These are phyloP conservation scores for Agaricus blazei DNA, from an alignment of 768 basidiomycete genomes.

Conservation along the genomic window DNA sequence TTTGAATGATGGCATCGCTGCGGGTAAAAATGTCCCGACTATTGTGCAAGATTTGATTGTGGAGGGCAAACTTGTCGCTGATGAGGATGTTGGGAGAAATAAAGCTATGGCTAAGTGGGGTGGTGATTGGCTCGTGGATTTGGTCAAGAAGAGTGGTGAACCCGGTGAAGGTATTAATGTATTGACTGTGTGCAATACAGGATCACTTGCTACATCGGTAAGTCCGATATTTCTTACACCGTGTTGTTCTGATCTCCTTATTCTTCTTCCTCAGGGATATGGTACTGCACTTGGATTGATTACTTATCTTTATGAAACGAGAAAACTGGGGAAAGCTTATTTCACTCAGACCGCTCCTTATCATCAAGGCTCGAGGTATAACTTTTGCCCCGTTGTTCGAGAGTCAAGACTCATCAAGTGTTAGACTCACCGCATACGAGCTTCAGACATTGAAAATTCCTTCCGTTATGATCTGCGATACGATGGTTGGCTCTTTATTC, in stretches of 20 bases:
- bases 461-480: conserved; percentile 94
- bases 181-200: conserved; percentile 96
- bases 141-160: conserved; percentile 31
- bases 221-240: conserved; percentile 17
- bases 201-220: conserved; percentile 90
- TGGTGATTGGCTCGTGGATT: conserved; percentile 75
- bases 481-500: conserved; percentile 94
- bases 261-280: conserved; percentile 61
- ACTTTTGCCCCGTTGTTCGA: background rate
- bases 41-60: conserved; percentile 57
- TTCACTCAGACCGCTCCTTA: conserved; percentile 95
- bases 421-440: conserved; percentile 84
- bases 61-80: conserved; percentile 72
- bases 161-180: conserved; percentile 60
- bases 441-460: conserved; percentile 80
- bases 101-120: conserved; percentile 80
- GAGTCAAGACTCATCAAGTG: background rate
- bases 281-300: conserved; percentile 94
- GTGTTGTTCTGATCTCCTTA: background rate
- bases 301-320: conserved; percentile 78
- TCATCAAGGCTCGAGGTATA: conserved; percentile 82
- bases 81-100: conserved; percentile 86
- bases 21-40: conserved; percentile 36
- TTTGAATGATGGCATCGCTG: conserved; percentile 39
- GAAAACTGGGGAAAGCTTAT: conserved; percentile 76